A percentile compares a stretch with the other conserved stretches of the same genome.
These are phyloP conservation scores for sorghum (Sorghum bicolor) DNA, from an alignment of 176 grass and related monocot species.

Conservation along the genomic window Sorghum_bicolor_NCBIv3 NC_012876.2:52094001-52094500, in stretches of 20 bases:
- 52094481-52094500: slow-evolving; percentile 94
- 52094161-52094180: slow-evolving; percentile 96
- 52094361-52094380: background rate
- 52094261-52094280: slow-evolving; percentile 16
- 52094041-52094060: slow-evolving; percentile 59
- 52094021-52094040: slow-evolving; percentile 97
- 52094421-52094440: slow-evolving; percentile 10
- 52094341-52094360: background rate
- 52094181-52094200: slow-evolving; percentile 79
- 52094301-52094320: background rate
- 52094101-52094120: slow-evolving; percentile 63
- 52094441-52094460: background rate
- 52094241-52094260: background rate
- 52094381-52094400: background rate
- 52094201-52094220: slow-evolving; percentile 94
- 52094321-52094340: background rate
- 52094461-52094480: slow-evolving; percentile 93
- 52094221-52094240: slow-evolving; percentile 97
- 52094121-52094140: slow-evolving; percentile 97
- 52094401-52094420: background rate
- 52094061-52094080: slow-evolving; percentile 19
- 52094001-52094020: slow-evolving; percentile 96
- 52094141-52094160: slow-evolving; percentile 93
- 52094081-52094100: slow-evolving; percentile 13
- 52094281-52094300: background rate